These are phyloP conservation scores for Kokia cookei DNA, from an alignment of 441 rosid species.

Conservation along the genomic window DNA sequence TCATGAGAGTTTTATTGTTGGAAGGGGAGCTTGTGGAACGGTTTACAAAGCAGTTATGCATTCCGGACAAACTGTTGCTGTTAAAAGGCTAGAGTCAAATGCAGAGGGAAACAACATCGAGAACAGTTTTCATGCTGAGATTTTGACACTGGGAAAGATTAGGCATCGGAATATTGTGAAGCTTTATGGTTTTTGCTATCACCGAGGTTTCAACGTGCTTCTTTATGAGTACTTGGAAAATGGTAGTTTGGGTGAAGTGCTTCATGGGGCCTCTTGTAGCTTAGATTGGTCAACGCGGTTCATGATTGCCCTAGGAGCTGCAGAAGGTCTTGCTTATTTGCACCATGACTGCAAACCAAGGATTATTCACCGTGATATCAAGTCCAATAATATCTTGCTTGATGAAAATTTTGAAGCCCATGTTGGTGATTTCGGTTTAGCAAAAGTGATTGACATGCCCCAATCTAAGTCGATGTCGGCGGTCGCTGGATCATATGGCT, in stretches of 20 bases:
- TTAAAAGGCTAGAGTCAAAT: slow-evolving; percentile 70
- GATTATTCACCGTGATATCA: slow-evolving; percentile 91
- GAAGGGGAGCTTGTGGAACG: slow-evolving; percentile 91
- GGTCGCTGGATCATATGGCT: slow-evolving; percentile 95
- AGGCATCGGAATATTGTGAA: slow-evolving; percentile 93
- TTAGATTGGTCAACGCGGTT: slow-evolving; percentile 89
- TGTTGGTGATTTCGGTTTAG: slow-evolving; percentile 98
- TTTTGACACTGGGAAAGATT: slow-evolving; percentile 83
- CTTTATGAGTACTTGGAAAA: slow-evolving; percentile 83
- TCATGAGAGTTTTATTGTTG: slow-evolving; percentile 68
- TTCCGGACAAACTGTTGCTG: slow-evolving; percentile 72
- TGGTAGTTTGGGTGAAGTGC: slow-evolving; percentile 88
- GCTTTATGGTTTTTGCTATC: slow-evolving; percentile 84
- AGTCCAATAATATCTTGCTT: slow-evolving; percentile 83
- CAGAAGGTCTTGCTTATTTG: slow-evolving; percentile 94
- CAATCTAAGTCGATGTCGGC: slow-evolving; percentile 95
- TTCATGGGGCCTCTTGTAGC: slow-evolving; percentile 56
- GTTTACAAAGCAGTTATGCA: slow-evolving; percentile 84
- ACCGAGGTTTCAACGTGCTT: slow-evolving; percentile 76
- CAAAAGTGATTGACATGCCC: slow-evolving; percentile 95
- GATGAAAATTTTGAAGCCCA: slow-evolving; percentile 89
- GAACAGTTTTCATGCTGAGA: slow-evolving; percentile 88
- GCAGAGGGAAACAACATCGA: slow-evolving; percentile 78
- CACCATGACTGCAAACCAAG: slow-evolving; percentile 97
- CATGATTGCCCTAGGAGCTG: slow-evolving; percentile 84